Conservation (phyloP, 1,284 basidiomycete genomes). For the Irpex rosettiformis region DNA sequence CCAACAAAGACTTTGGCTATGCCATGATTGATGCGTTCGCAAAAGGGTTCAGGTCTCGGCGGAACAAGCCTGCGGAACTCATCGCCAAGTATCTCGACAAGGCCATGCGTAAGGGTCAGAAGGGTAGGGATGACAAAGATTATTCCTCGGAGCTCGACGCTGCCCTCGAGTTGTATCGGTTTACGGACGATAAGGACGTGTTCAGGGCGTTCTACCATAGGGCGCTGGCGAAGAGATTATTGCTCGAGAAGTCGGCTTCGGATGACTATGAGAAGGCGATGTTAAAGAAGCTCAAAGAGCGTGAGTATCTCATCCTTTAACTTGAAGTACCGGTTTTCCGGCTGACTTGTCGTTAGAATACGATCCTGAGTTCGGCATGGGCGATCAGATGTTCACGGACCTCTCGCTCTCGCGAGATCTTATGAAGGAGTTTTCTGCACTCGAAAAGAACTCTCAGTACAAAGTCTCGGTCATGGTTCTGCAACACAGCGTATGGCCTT, state of each 20-base stretch:
- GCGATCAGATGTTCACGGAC: conserved; percentile 90
- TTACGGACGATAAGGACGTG: conserved; percentile 88
- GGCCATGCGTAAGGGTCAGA: conserved; percentile 84
- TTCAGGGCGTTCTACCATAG: conserved; percentile 95
- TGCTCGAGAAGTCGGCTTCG: conserved; percentile 85
- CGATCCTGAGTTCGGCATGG: conserved; percentile 85
- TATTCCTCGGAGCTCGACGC: conserved; percentile 73
- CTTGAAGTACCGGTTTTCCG: too few species aligned
- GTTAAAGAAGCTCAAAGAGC: conserved; percentile 84
- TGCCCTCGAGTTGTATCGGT: conserved; percentile 84
- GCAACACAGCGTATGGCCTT: conserved; percentile 77
- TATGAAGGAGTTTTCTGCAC: conserved; percentile 54
- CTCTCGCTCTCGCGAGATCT: conserved; percentile 70
- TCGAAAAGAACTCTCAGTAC: conserved; percentile 17
- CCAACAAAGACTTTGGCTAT: conserved; percentile 53
- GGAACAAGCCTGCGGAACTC: conserved; percentile 91
- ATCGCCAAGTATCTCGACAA: conserved; percentile 90
- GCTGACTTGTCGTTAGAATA: conserved; percentile 50
- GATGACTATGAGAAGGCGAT: conserved; percentile 91
- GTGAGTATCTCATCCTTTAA: conserved; percentile 43
- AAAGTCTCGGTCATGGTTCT: conserved; percentile 68
- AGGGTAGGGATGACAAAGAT: conserved; percentile 62
- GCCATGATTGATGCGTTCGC: conserved; percentile 76
- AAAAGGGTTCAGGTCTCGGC: conserved; percentile 77
- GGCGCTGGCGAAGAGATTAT: conserved; percentile 83